Evolutionary conservation across 495 filamentous ascomycete species (phyloP), one percentile per base, ranked within the genome.

Genomic region (Massariosphaeria phaeospora): DNA sequence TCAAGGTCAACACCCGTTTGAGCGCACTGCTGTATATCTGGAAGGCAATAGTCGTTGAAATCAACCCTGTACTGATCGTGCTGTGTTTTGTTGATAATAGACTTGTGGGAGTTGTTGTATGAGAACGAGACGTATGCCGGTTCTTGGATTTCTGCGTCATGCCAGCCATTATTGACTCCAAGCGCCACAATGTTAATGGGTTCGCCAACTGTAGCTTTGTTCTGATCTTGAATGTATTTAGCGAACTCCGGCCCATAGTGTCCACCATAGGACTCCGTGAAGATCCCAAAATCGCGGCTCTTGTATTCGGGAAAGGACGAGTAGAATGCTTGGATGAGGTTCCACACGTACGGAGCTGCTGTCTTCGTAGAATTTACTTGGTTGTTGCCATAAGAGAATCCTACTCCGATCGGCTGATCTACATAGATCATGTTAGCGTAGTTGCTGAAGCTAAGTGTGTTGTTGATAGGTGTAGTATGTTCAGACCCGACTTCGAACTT

Each of bases 391-490:
- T 84, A 85, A 30, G 77, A 82, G 58, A 84, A 85, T 0, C 83
- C 83, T 2, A 76, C 73, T 24, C 80, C 78, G 33, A 76, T 78
- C 1, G 83, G 83, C 67, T 86, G 79, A 55, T 84, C 82, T 43
- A 86, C 74, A 60, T 80, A 86, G 13, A 83, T 68, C 73, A 82
- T 79, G 55, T 84, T 84, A 46, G 77, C 78, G 51, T 79, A 76
- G 52, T 76, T 75, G 61, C 84, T 85, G 67, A 74, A 86, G 35
- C 76, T 79, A 67, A 81, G 78, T 0, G 76, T 76, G 51, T 81
- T 82, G 30, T 76, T 57, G 1, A 72, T 71, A 1, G 78, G 79
- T 12, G 69, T 73, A 21, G 70, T 75, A 39, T 46, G 47, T 9
- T 20, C 30, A 2, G 76, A 70, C 6, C 69, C 69, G 48, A 79